phyloP scores from a whole-genome alignment of 148 eudicot species.

The Polygonum maritimum region DNA sequence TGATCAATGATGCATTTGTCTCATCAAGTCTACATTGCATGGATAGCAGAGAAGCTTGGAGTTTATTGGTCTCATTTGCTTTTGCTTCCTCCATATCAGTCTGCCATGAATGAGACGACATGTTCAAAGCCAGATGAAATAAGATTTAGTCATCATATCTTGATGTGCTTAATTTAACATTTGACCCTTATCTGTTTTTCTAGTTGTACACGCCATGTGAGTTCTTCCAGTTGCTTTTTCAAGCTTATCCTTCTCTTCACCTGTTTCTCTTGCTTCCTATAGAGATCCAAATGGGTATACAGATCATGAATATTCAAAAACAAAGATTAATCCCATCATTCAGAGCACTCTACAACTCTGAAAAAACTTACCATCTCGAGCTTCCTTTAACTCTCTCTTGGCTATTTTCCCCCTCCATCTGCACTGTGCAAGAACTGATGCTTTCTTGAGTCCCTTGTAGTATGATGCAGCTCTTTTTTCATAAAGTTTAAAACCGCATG shows the following conservation, averaged over 20 bases:
- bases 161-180: background rate
- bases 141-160: background rate
- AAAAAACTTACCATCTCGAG: conserved; percentile 68
- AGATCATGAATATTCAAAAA: background rate
- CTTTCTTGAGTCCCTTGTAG: conserved; percentile 60
- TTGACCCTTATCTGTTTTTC: conserved; percentile 89
- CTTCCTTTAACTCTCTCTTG: conserved; percentile 58
- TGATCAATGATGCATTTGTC: too few relatives aligned
- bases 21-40: too few relatives aligned
- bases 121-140: background rate
- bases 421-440: conserved; percentile 69
- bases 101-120: conserved; percentile 32
- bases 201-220: conserved; percentile 88
- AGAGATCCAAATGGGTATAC: conserved; percentile 7
- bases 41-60: too few relatives aligned
- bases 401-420: conserved; percentile 86
- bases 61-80: too few relatives aligned
- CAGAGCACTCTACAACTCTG: background rate
- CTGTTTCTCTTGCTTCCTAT: conserved; percentile 97
- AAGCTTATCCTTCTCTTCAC: conserved; percentile 99
- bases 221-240: conserved; percentile 92
- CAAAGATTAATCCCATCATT: background rate
- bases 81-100: conserved; percentile 82
- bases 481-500: background rate
- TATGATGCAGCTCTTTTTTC: conserved; percentile 27